These are phyloP conservation scores for Russula griseocarnosa DNA, from an alignment of 768 basidiomycete genomes.

Conservation along the genomic window DNA sequence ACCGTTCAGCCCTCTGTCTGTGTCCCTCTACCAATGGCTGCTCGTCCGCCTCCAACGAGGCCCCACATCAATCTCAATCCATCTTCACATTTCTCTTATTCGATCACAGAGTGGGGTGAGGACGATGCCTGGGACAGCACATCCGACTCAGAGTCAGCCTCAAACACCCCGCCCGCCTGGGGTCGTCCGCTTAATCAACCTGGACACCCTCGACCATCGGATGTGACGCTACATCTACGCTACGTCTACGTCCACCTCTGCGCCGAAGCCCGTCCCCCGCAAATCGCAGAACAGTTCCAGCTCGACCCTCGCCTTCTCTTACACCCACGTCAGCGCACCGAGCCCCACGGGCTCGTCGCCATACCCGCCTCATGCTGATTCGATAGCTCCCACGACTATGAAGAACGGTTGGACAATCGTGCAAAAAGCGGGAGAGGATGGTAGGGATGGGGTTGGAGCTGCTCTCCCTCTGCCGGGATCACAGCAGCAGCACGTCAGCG, in stretches of 20 bases:
- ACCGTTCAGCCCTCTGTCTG: not conserved
- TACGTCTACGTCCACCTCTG: slow-evolving; percentile 2
- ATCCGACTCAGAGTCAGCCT: slow-evolving; percentile 32
- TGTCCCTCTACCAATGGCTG: slow-evolving; percentile 18
- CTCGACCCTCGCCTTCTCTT: slow-evolving; percentile 29
- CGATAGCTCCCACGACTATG: slow-evolving; percentile 7
- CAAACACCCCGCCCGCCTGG: slow-evolving; percentile 23
- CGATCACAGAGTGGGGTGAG: slow-evolving; percentile 33
- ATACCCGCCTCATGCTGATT: slow-evolving; percentile 22
- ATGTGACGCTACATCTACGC: slow-evolving; percentile 8
- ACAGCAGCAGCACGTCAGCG: not conserved
- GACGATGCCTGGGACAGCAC: slow-evolving; percentile 38
- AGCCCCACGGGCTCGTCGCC: slow-evolving; percentile 24
- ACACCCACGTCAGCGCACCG: slow-evolving; percentile 28
- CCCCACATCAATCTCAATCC: slow-evolving; percentile 30
- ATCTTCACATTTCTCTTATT: slow-evolving; percentile 27
- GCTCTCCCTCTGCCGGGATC: not conserved
- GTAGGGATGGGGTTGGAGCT: not conserved
- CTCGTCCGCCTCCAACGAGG: slow-evolving; percentile 31
- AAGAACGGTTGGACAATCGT: slow-evolving; percentile 29
- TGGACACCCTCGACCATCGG: slow-evolving; percentile 8
- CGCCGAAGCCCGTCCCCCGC: slow-evolving; percentile 25
- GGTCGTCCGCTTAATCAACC: slow-evolving; percentile 18
- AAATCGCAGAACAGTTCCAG: slow-evolving; percentile 24
- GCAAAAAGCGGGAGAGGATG: slow-evolving; percentile 9